A percentile compares a stretch with the other conserved stretches of the same genome.
These are phyloP conservation scores for Apophysomyces elegans DNA, from an alignment of 371 early-diverging fungal species.

Conservation along the genomic window DNA sequence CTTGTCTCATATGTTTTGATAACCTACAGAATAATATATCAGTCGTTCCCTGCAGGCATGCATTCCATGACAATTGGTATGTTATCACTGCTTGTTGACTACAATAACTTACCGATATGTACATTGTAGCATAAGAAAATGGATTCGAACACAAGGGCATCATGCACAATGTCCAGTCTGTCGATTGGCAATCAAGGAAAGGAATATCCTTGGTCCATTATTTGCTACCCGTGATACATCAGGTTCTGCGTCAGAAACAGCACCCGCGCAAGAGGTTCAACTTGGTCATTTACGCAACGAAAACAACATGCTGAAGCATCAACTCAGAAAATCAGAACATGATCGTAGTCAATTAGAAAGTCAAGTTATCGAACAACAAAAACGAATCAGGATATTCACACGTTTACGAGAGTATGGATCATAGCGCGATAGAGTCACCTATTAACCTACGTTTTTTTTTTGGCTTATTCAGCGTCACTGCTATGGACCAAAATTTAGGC, in stretches of 20 bases:
- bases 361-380: neutral
- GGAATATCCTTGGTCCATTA: neutral
- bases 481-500: slow-evolving; percentile 5
- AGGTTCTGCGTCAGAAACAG: neutral
- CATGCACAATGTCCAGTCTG: slow-evolving; percentile 4
- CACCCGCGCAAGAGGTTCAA: neutral
- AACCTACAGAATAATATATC: neutral
- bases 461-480: neutral
- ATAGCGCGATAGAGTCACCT: neutral
- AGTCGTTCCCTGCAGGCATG: neutral
- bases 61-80: slow-evolving; percentile 1
- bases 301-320: neutral
- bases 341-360: neutral
- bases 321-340: neutral
- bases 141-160: neutral
- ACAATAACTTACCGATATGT: neutral
- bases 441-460: too few species aligned
- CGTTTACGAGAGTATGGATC: neutral
- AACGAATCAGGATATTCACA: neutral
- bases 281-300: neutral
- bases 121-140: neutral
- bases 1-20: slow-evolving; percentile 1
- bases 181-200: neutral
- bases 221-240: neutral
- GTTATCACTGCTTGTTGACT: neutral